Evolutionary conservation across 805 yeast species (phyloP), one percentile per base, ranked within the genome.

Genomic region (Deakozyma indianensis): DNA sequence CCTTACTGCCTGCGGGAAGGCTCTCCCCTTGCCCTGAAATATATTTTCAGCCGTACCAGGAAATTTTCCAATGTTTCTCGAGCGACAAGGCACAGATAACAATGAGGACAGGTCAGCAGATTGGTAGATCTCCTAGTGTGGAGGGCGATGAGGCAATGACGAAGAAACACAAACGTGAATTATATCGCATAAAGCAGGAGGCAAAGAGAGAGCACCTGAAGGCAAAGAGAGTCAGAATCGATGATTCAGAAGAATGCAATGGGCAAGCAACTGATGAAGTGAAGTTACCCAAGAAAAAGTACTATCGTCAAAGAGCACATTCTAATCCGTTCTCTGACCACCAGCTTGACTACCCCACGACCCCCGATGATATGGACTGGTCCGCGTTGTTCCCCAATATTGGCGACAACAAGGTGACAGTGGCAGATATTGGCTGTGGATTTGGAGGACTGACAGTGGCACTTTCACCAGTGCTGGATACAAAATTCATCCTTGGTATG

Each of bases 271-370:
- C 44, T 7, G 56, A 58, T 23, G 56, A 57, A 4, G 61, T 66
- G 22, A 78, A 79, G 48, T 67, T 87, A 43, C 96, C 96, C 43
- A 74, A 61, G 55, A 67, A 92, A 61, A 74, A 92, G 55, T 92
- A 74, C 59, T 92, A 92, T 62, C 75, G 98, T 61, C 98, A 92
- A 65, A 70, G 98, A 64, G 98, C 98, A 1, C 98, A 92, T 60
- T 87, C 96, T 1, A 92, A 92, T 59, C 97, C 97, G 21, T 92
- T 92, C 57, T 83, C 95, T 18, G 98, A 92, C 64, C 98, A 92
- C 62, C 76, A 80, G 55, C 69, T 92, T 41, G 95, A 85, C 49
- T 92, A 92, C 55, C 97, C 98, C 20, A 61, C 64, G 38, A 70
- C 75, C 20, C 98, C 98, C 3, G 75, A 70, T 32, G 73, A 69